These are phyloP conservation scores for Teratosphaeria nubilosa DNA, from an alignment of 2,329 filamentous ascomycete species.

Conservation along the genomic window DNA sequence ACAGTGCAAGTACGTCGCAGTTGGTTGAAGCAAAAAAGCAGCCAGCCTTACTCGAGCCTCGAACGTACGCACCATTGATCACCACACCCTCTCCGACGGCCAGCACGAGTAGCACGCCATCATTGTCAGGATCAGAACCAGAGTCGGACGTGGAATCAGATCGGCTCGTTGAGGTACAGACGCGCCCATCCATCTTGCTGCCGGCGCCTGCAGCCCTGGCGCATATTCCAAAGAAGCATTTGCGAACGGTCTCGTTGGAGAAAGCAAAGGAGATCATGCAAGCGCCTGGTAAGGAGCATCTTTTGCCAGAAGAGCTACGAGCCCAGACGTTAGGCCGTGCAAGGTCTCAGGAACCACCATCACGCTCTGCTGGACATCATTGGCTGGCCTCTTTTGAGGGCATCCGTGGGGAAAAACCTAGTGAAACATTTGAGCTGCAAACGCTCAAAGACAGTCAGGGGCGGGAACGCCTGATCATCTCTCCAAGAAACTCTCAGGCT, in stretches of 20 bases:
- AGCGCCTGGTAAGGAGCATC: conserved; percentile 17
- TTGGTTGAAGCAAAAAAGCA: conserved; percentile 6
- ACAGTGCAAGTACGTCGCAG: conserved; percentile 20
- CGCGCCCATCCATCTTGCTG: conserved; percentile 8
- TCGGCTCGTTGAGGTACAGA: not conserved
- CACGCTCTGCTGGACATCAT: not conserved
- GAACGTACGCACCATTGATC: conserved; percentile 19
- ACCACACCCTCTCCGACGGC: conserved; percentile 15
- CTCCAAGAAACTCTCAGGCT: not conserved
- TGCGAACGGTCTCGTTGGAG: conserved; percentile 18
- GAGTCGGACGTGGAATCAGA: not conserved
- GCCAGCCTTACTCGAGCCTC: conserved; percentile 12
- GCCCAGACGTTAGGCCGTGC: conserved; percentile 10
- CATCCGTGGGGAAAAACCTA: conserved; percentile 2
- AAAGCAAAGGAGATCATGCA: conserved; percentile 16
- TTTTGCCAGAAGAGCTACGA: conserved; percentile 24
- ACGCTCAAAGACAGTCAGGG: conserved; percentile 13
- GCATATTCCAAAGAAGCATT: conserved; percentile 7
- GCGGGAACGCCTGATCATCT: conserved; percentile 5
- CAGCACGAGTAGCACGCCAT: conserved; percentile 9
- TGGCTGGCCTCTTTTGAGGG: conserved; percentile 8
- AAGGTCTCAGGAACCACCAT: conserved; percentile 10
- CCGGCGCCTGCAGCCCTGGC: conserved; percentile 4
- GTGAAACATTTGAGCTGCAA: not conserved
- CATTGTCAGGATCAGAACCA: not conserved